A percentile compares a stretch with the other conserved stretches of the same genome.
Conservation (phyloP, 2,329 filamentous ascomycete species). For the Colletotrichum coccodes region DNA sequence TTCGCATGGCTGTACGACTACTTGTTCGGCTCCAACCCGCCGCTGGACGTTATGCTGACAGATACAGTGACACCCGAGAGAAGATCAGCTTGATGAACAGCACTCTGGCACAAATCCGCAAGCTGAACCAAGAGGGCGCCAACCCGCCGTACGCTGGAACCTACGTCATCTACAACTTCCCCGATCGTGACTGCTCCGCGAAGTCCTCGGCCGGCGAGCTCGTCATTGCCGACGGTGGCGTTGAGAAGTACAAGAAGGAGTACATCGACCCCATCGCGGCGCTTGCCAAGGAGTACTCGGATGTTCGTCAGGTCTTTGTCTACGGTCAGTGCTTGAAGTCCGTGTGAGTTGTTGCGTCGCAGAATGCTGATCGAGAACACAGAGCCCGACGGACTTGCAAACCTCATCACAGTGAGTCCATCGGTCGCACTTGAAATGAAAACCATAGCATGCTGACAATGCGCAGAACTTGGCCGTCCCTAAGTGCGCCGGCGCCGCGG, state of each 20-base stretch:
- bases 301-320: constrained; percentile 26
- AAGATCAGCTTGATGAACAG: constrained; percentile 43
- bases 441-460: neutral
- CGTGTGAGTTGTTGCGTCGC: rapidly evolving
- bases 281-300: constrained; percentile 29
- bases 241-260: constrained; percentile 42
- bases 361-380: neutral
- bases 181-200: constrained; percentile 49
- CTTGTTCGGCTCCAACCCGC: neutral
- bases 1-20: constrained; percentile 41
- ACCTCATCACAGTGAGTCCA: neutral
- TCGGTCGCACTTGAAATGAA: too few relatives aligned
- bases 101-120: constrained; percentile 41
- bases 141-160: constrained; percentile 40
- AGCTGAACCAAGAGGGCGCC: constrained; percentile 32
- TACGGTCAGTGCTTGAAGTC: constrained; percentile 33
- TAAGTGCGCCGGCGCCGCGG: constrained; percentile 41
- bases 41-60: neutral
- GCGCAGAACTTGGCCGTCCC: constrained; percentile 42
- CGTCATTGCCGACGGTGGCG: constrained; percentile 40
- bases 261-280: constrained; percentile 44
- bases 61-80: constrained; percentile 42
- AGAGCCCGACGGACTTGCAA: constrained; percentile 2
- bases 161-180: constrained; percentile 49
- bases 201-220: constrained; percentile 48